Percentiles rank a stretch among this genome's conserved stretches.
Conservation (phyloP, 2,329 filamentous ascomycete species). For the Triangularia verruculosa region DNA sequence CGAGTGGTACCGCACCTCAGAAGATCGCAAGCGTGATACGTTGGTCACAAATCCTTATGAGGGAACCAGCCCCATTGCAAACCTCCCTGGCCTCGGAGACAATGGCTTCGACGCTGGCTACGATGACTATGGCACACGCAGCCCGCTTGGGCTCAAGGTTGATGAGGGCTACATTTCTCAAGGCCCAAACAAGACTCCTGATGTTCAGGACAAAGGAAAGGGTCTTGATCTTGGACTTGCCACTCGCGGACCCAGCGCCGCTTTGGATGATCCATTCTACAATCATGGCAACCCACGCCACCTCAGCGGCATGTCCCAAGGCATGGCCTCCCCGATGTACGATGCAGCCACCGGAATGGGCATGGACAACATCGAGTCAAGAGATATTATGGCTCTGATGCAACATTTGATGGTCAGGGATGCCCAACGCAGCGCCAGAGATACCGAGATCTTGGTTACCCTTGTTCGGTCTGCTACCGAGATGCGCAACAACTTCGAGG, state of each 20-base stretch:
- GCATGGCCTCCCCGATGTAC: conserved; percentile 84
- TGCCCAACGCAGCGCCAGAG: conserved; percentile 90
- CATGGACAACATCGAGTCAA: conserved; percentile 88
- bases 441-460: conserved; percentile 93
- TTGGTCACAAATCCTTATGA: conserved; percentile 67
- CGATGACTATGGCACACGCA: conserved; percentile 49
- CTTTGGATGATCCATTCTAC: conserved; percentile 65
- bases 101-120: conserved; percentile 24
- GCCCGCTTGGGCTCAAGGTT: conserved; percentile 58
- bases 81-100: conserved; percentile 45
- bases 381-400: conserved; percentile 96
- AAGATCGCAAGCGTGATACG: conserved; percentile 63
- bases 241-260: conserved; percentile 39
- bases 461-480: conserved; percentile 91
- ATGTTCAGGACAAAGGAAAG: conserved; percentile 54
- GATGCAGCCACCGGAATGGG: conserved; percentile 84
- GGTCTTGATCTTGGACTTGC: conserved; percentile 48
- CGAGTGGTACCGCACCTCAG: conserved; percentile 60
- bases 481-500: conserved; percentile 94
- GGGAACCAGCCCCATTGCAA: conserved; percentile 59
- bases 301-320: conserved; percentile 86
- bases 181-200: conserved; percentile 55
- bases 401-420: conserved; percentile 97
- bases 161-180: conserved; percentile 94
- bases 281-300: conserved; percentile 53